Conservation (phyloP, 108 stramenopile genomes). For the Cylindrotheca fusiformis region DNA sequence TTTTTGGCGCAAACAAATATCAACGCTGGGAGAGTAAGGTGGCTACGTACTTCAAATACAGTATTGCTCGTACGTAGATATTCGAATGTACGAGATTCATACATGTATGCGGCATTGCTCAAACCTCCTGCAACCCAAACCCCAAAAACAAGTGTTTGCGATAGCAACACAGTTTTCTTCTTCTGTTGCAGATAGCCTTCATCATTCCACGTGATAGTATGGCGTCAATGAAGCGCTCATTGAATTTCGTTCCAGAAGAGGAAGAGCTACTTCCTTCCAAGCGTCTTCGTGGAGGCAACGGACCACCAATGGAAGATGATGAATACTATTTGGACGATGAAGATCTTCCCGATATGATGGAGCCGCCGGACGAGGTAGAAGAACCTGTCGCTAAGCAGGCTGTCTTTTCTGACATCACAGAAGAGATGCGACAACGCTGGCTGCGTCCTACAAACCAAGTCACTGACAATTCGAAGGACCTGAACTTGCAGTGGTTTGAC, state of each 20-base stretch:
- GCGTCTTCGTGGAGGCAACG: slow-evolving; percentile 52
- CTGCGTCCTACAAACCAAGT: slow-evolving; percentile 46
- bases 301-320: slow-evolving; percentile 8
- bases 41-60: too few relatives aligned
- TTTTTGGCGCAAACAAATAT: too few relatives aligned
- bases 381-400: neutral
- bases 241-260: neutral
- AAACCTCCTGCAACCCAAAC: too few relatives aligned
- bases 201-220: too few relatives aligned
- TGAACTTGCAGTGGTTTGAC: slow-evolving; percentile 95
- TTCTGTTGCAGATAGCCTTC: too few relatives aligned
- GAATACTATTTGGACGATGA: slow-evolving; percentile 21
- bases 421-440: slow-evolving; percentile 33
- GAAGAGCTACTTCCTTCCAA: slow-evolving; percentile 13
- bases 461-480: slow-evolving; percentile 36
- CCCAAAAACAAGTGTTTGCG: too few relatives aligned
- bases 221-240: neutral
- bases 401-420: slow-evolving; percentile 31
- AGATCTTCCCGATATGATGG: slow-evolving; percentile 12
- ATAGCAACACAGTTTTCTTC: too few relatives aligned
- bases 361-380: neutral
- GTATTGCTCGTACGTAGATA: too few relatives aligned
- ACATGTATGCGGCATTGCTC: too few relatives aligned
- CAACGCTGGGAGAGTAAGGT: too few relatives aligned
- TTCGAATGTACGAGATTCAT: too few relatives aligned